Percentiles rank a stretch among this genome's conserved stretches.
These are phyloP conservation scores for Beta lomatogona DNA, from an alignment of 179 eudicot species.

Conservation along the genomic window DNA sequence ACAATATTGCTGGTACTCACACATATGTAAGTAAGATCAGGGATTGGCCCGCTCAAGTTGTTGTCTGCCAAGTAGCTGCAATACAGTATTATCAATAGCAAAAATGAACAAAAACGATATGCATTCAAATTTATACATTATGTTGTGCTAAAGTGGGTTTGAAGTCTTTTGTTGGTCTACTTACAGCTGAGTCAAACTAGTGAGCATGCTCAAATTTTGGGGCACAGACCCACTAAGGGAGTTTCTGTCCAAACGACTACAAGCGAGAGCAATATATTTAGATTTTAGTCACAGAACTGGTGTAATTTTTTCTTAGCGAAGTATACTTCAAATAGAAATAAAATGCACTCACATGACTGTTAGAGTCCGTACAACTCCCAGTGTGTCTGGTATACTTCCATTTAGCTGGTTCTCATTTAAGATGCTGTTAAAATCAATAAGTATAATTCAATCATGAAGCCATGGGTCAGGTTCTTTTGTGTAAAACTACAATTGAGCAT, in stretches of 20 bases:
- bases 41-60: constrained; percentile 37
- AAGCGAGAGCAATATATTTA: constrained; percentile 18
- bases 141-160: constrained; percentile 2
- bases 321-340: constrained; percentile 16
- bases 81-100: constrained; percentile 4
- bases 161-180: constrained; percentile 15
- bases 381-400: constrained; percentile 54
- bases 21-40: constrained; percentile 42
- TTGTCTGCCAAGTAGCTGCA: constrained; percentile 48
- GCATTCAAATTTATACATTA: not conserved
- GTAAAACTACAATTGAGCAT: not conserved
- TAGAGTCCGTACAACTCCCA: constrained; percentile 53
- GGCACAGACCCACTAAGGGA: constrained; percentile 49
- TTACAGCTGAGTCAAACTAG: constrained; percentile 47
- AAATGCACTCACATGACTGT: constrained; percentile 59
- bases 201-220: constrained; percentile 38
- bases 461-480: not conserved
- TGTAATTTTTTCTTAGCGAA: not conserved
- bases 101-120: not conserved
- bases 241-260: constrained; percentile 62
- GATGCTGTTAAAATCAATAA: constrained; percentile 41
- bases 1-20: constrained; percentile 35
- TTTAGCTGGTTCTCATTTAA: constrained; percentile 57
- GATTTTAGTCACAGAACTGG: not conserved
- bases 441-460: not conserved